Percentiles rank a stretch among this genome's conserved stretches.
phyloP scores from a whole-genome alignment of 2,329 filamentous ascomycete species.

The Rhynchosporium secalis region DNA sequence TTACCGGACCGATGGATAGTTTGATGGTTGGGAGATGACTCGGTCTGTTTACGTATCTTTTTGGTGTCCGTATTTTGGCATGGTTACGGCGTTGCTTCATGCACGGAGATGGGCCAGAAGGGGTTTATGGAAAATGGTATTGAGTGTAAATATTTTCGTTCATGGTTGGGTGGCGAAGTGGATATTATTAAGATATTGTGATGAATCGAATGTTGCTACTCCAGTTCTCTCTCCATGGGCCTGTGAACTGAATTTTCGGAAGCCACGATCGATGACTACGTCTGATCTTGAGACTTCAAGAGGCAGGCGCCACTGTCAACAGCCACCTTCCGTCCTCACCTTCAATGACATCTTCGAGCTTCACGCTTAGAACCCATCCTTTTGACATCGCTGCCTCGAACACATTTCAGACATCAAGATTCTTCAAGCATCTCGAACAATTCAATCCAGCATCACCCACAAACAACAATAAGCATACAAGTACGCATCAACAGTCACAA shows the following conservation, averaged over 20 bases:
- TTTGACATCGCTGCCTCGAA: slow-evolving; percentile 12
- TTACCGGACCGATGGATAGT: slow-evolving; percentile 64
- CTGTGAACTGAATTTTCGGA: not conserved
- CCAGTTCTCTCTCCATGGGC: not conserved
- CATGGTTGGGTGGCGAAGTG: slow-evolving; percentile 21
- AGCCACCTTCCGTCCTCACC: not conserved
- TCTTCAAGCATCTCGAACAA: slow-evolving; percentile 19
- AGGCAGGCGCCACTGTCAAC: not conserved
- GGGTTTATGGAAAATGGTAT: slow-evolving; percentile 26
- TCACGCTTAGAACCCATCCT: not conserved
- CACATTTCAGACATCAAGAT: slow-evolving; percentile 16
- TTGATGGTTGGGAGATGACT: slow-evolving; percentile 19
- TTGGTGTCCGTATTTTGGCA: slow-evolving; percentile 27
- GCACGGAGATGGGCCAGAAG: slow-evolving; percentile 20
- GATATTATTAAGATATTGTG: slow-evolving; percentile 30
- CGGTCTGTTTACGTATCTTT: slow-evolving; percentile 16
- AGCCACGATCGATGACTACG: not conserved
- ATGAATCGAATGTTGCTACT: slow-evolving; percentile 28
- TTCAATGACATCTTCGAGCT: not conserved
- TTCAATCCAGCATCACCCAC: slow-evolving; percentile 2
- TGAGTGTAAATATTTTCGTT: slow-evolving; percentile 35
- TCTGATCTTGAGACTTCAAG: not conserved
- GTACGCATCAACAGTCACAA: slow-evolving; percentile 14
- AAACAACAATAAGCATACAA: slow-evolving; percentile 14
- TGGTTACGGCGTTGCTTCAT: slow-evolving; percentile 32